A percentile compares a stretch with the other conserved stretches of the same genome.
These are phyloP conservation scores for Citrullus amarus DNA, from an alignment of 306 rosid genomes.

Conservation along the genomic window DNA sequence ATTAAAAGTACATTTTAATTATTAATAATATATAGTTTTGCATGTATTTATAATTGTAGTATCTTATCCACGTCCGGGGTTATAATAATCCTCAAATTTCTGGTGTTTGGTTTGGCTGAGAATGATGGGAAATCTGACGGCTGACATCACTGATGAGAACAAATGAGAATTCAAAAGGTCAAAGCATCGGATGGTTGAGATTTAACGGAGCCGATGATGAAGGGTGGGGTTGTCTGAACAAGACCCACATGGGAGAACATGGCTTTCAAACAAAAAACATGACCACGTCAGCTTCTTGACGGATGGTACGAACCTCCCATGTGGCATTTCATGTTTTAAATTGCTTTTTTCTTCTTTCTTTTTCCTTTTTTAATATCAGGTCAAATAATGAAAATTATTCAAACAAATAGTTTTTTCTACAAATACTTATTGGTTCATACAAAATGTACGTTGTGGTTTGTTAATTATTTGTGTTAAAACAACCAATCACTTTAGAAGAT, in stretches of 20 bases:
- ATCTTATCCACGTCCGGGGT: not conserved
- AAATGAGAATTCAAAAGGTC: not conserved
- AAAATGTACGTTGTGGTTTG: not conserved
- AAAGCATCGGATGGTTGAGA: conserved; percentile 2
- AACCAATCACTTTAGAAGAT: not conserved
- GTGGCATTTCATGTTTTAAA: conserved; percentile 19
- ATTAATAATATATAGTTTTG: not conserved
- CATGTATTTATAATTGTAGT: not conserved
- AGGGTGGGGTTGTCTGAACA: conserved; percentile 16
- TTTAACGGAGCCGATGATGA: not conserved
- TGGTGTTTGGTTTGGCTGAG: not conserved
- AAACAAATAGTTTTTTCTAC: not conserved
- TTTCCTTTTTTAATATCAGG: not conserved
- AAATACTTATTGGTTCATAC: not conserved
- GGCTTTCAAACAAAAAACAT: conserved; percentile 9
- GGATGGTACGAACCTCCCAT: conserved; percentile 57
- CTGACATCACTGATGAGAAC: not conserved
- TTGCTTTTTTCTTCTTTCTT: not conserved
- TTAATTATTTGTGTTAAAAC: not conserved
- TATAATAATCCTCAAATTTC: not conserved
- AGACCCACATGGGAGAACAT: conserved; percentile 58
- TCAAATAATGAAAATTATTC: not conserved
- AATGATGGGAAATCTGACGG: not conserved
- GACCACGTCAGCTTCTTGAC: conserved; percentile 32
- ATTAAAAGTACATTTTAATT: not conserved